phyloP scores from a whole-genome alignment of 108 stramenopile genomes.

The Cyclotella choctawhatcheeana region DNA sequence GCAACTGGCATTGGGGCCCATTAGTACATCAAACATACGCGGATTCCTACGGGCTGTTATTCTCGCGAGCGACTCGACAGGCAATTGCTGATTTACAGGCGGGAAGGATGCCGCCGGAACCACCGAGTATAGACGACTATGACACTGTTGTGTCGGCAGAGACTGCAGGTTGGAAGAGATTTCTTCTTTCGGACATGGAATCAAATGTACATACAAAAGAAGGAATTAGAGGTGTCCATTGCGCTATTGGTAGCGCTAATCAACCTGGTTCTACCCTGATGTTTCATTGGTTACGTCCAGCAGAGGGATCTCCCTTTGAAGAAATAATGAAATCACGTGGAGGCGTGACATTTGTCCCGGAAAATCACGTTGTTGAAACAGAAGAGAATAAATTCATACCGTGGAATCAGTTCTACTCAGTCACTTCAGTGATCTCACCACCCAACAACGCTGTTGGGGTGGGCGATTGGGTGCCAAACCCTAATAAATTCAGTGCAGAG shows the following conservation, averaged over 20 bases:
- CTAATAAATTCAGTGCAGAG: slow-evolving; percentile 9
- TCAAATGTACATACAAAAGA: background rate
- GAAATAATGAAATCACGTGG: slow-evolving; percentile 8
- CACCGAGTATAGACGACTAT: background rate
- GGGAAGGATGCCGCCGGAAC: slow-evolving; percentile 7
- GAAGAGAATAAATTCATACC: too few species aligned
- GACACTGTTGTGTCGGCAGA: too few species aligned
- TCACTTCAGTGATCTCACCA: slow-evolving; percentile 1
- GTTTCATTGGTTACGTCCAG: background rate
- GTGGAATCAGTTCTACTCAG: slow-evolving; percentile 9
- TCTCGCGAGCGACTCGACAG: slow-evolving; percentile 10
- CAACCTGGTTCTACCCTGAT: slow-evolving; percentile 18
- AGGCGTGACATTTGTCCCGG: slow-evolving; percentile 13
- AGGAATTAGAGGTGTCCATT: slow-evolving; percentile 14
- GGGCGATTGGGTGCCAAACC: slow-evolving; percentile 25
- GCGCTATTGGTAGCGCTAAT: slow-evolving; percentile 14
- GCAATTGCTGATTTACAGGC: slow-evolving; percentile 10
- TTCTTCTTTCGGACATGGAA: background rate
- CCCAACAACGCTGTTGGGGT: slow-evolving; percentile 13
- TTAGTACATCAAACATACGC: slow-evolving; percentile 15
- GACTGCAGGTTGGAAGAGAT: background rate
- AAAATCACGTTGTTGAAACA: background rate
- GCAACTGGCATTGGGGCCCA: slow-evolving; percentile 24
- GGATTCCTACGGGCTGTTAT: slow-evolving; percentile 3
- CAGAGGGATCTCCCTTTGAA: slow-evolving; percentile 19